These are phyloP conservation scores for Macrolepiota fuliginosa DNA, from an alignment of 768 basidiomycete genomes.

Conservation along the genomic window DNA sequence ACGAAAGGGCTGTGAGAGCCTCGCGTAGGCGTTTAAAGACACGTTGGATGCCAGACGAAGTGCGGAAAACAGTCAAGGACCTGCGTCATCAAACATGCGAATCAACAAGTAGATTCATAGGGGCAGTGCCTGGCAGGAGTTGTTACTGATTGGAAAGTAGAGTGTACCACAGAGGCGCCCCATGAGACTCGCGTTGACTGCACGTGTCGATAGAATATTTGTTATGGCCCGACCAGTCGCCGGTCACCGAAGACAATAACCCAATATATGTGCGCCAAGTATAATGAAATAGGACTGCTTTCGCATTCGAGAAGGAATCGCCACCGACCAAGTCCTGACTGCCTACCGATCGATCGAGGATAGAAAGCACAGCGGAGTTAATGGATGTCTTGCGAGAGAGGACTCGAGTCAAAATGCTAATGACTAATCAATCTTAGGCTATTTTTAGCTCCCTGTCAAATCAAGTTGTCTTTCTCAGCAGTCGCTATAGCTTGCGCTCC, in stretches of 20 bases:
- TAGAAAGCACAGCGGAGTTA: not conserved
- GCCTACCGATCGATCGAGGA: not conserved
- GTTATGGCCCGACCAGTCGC: not conserved
- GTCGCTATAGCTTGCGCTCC: not conserved
- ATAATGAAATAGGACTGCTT: not conserved
- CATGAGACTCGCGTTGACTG: not conserved
- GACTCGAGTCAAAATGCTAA: not conserved
- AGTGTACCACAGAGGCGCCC: not conserved
- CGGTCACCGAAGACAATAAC: not conserved
- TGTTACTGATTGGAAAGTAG: not conserved
- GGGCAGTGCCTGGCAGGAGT: not conserved
- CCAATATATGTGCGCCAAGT: not conserved
- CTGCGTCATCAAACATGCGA: not conserved
- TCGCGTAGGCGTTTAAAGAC: not conserved
- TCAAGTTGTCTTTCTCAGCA: not conserved
- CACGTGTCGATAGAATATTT: not conserved
- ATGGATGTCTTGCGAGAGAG: not conserved
- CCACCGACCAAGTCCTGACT: not conserved
- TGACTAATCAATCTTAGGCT: not conserved
- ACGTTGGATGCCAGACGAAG: conserved; percentile 1
- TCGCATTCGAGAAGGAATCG: not conserved
- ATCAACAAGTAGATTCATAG: not conserved
- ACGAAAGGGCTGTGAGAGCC: conserved; percentile 1
- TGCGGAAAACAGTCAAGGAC: not conserved
- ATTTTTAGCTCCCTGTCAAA: not conserved